These are phyloP conservation scores for Suillus spraguei DNA, from an alignment of 768 basidiomycete genomes.

Conservation along the genomic window DNA sequence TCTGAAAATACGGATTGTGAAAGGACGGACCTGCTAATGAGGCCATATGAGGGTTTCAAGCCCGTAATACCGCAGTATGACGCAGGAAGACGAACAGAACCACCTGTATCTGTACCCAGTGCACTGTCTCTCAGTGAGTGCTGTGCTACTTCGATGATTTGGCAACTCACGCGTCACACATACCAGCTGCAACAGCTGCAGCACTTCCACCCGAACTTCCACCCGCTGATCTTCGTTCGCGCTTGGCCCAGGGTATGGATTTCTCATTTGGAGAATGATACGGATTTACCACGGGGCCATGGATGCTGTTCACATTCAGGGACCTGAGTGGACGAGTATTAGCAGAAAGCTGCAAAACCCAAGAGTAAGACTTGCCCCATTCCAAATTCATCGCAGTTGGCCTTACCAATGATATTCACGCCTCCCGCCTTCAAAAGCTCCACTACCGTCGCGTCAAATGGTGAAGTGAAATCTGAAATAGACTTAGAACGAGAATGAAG, in stretches of 20 bases:
- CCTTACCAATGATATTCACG: conserved; percentile 80
- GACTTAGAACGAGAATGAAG: not conserved
- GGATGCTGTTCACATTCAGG: conserved; percentile 69
- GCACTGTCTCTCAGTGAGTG: conserved; percentile 54
- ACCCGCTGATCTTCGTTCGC: conserved; percentile 69
- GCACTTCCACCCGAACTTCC: conserved; percentile 97
- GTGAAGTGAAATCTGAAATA: conserved; percentile 66
- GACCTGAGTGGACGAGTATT: conserved; percentile 51
- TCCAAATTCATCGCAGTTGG: conserved; percentile 97
- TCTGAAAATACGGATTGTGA: conserved; percentile 6
- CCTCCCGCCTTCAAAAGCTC: conserved; percentile 57
- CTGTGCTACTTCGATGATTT: conserved; percentile 8
- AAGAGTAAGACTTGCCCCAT: conserved; percentile 73
- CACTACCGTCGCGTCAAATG: conserved; percentile 89
- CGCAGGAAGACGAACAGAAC: conserved; percentile 90
- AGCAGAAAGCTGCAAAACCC: not conserved
- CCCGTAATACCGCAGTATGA: conserved; percentile 93
- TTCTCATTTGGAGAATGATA: conserved; percentile 34
- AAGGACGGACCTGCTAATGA: conserved; percentile 73
- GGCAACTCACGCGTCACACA: conserved; percentile 78
- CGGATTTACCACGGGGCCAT: conserved; percentile 84
- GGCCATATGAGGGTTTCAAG: conserved; percentile 92
- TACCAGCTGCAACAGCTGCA: conserved; percentile 83
- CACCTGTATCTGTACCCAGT: conserved; percentile 93
- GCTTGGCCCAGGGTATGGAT: conserved; percentile 25